phyloP scores from a whole-genome alignment of 2,329 filamentous ascomycete genomes.

The Aspergillus nomiae region DNA sequence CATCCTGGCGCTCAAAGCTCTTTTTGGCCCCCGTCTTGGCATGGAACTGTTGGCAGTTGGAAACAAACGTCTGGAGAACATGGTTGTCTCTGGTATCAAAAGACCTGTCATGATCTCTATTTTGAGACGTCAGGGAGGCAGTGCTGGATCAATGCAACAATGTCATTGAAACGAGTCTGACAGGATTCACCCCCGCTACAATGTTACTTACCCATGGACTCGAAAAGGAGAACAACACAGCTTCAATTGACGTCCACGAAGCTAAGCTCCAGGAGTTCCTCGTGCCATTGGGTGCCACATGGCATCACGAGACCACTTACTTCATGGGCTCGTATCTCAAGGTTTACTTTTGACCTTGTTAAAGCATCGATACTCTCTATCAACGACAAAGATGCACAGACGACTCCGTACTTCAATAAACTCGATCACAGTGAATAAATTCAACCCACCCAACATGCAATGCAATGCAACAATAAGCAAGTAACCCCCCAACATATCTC shows the following conservation, averaged over 20 bases:
- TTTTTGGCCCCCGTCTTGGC: not conserved
- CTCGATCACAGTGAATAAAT: not conserved
- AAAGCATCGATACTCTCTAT: not conserved
- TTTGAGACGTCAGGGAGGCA: not conserved
- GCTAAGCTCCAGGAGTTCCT: not conserved
- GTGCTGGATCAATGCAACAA: not conserved
- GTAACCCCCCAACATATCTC: not conserved
- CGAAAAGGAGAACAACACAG: not conserved
- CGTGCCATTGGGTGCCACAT: not conserved
- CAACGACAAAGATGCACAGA: not conserved
- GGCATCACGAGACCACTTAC: not conserved
- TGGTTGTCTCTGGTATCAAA: not conserved
- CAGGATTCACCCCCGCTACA: not conserved
- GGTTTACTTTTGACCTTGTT: not conserved
- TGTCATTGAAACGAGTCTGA: not conserved
- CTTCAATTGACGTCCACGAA: not conserved
- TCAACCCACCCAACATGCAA: not conserved
- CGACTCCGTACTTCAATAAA: not conserved
- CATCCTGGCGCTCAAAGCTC: not conserved
- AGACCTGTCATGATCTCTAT: too few relatives aligned
- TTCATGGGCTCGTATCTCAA: not conserved
- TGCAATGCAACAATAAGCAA: conserved; percentile 1
- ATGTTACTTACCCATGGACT: not conserved
- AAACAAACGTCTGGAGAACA: not conserved
- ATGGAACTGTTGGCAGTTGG: not conserved